Base-by-base conservation (phyloP, 1,284 basidiomycete genomes). In the Fomitopsis pinicola region DNA sequence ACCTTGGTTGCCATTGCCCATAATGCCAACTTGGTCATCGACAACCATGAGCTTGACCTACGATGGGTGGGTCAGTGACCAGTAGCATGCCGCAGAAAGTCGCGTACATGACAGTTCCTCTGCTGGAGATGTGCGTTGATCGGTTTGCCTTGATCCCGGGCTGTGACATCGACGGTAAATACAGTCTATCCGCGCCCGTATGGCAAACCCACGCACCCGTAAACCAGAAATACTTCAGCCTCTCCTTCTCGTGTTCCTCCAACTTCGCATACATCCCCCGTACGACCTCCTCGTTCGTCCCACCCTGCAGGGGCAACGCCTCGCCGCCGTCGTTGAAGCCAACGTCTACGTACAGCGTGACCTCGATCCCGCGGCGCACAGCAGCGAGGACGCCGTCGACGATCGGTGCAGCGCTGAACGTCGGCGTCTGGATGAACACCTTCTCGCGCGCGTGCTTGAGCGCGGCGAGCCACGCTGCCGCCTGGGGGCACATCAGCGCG, bases 401-500 rank as follows among this genome's bases (percentile, higher is more conserved):
- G 36, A 89, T 82, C 0, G 90, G 90, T 8, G 77, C 76, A 0
- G 90, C 88, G 65, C 93, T 93, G 63, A 92, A 82, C 14, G 89
- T 91, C 1, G 91, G 91, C 0, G 87, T 86, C 78, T 91, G 88
- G 62, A 93, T 86, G 72, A 93, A 91, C n/a, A 92, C 80, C 63
- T 79, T 84, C 67, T 81, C 80, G 71, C 83, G 75, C 14, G 91
- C 90, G 65, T 88, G 85, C 55, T 84, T 78, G 69, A 91, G 81
- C 0, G 82, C 90, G 8, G 88, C 86, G 33, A 92, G 79, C 89
- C 89, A 92, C 2, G 90, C 89, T 1, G 84, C 83, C 62, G 90
- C 87, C 71, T 93, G 91, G 1, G 90, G 86, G 48, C 53, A 55
- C 33, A 61, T 55, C 50, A 65, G 48, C 28, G 60, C 52, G 19